Evolutionary conservation across 768 basidiomycete species (phyloP).

Genomic region (Boletus huronensis): DNA sequence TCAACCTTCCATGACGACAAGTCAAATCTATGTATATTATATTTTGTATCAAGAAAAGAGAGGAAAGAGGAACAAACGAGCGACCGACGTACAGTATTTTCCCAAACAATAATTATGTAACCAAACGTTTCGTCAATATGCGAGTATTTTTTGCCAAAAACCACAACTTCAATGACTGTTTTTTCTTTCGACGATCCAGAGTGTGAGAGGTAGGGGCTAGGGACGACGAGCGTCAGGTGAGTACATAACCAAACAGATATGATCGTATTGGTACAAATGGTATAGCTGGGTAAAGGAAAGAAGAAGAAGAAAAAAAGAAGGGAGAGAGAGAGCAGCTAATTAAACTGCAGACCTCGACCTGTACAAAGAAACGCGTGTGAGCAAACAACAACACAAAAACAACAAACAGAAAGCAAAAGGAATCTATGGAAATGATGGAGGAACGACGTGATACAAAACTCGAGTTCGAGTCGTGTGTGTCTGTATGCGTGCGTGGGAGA

Average conservation of each 20-base stretch:
- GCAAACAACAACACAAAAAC: constrained; percentile 11
- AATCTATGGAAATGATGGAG: constrained; percentile 13
- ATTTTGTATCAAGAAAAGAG: too few species aligned
- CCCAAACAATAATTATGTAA: too few species aligned
- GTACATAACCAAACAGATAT: constrained; percentile 19
- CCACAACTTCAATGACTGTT: background rate
- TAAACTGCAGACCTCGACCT: background rate
- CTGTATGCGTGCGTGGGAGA: background rate
- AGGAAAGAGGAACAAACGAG: background rate
- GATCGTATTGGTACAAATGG: constrained; percentile 17
- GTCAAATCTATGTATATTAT: too few species aligned
- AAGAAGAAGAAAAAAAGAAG: background rate
- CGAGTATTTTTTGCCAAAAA: background rate
- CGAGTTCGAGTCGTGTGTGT: background rate
- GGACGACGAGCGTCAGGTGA: background rate
- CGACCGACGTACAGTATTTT: background rate
- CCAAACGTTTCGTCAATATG: background rate
- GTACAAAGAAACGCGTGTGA: constrained; percentile 9
- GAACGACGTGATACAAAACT: constrained; percentile 7
- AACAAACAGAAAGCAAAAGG: constrained; percentile 8
- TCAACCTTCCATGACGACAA: too few species aligned
- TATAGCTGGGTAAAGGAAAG: constrained; percentile 10
- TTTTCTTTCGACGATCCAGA: background rate
- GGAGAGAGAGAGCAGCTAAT: background rate
- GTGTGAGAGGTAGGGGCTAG: too few species aligned